A percentile compares a stretch with the other conserved stretches of the same genome.
phyloP scores from a whole-genome alignment of 345 rosid genomes.

The Eucalyptus albens region DNA sequence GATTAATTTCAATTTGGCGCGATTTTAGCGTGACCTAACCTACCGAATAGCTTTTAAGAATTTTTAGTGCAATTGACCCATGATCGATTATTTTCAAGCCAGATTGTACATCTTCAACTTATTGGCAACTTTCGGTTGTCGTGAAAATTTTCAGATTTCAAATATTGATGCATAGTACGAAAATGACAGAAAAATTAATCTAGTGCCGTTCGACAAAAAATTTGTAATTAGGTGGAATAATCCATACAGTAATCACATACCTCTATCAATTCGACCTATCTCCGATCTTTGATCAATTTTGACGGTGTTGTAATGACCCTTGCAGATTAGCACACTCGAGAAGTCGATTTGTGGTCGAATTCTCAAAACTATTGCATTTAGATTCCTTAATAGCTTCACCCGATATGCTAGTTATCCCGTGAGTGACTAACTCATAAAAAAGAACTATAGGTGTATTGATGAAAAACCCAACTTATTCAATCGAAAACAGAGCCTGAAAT shows the following conservation, averaged over 20 bases:
- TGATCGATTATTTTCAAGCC: too few species aligned
- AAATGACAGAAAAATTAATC: too few species aligned
- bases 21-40: too few species aligned
- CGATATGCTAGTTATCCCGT: accelerated
- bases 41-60: too few species aligned
- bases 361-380: too few species aligned
- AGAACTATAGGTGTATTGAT: accelerated
- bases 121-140: accelerated
- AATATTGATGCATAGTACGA: accelerated
- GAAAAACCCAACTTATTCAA: too few species aligned
- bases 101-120: too few species aligned
- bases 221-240: too few species aligned
- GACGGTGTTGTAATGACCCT: accelerated
- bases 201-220: accelerated
- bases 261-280: accelerated
- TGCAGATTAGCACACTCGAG: too few species aligned
- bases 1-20: too few species aligned
- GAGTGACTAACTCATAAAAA: accelerated
- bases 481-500: too few species aligned
- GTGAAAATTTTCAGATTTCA: accelerated
- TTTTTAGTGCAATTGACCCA: accelerated
- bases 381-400: accelerated
- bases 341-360: accelerated
- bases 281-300: accelerated
- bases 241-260: accelerated